A percentile compares a stretch with the other conserved stretches of the same genome.
phyloP scores from a whole-genome alignment of 441 rosid genomes.

The Eruca vesicaria region DNA sequence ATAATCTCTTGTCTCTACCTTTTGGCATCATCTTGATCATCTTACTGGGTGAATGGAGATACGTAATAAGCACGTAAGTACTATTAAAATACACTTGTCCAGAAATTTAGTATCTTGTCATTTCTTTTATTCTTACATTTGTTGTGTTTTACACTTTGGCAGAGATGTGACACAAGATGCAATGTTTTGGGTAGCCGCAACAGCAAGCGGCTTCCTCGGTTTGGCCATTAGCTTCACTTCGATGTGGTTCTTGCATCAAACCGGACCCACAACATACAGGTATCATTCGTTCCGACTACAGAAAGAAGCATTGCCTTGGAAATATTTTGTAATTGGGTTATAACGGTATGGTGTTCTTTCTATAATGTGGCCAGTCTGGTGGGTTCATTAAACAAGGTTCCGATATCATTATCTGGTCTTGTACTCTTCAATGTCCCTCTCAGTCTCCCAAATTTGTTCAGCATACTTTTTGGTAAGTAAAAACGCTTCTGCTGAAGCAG shows the following conservation, averaged over 20 bases:
- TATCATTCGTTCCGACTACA: slow-evolving; percentile 10
- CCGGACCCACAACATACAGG: slow-evolving; percentile 96
- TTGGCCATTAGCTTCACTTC: slow-evolving; percentile 94
- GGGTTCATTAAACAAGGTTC: slow-evolving; percentile 95
- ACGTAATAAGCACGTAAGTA: slow-evolving; percentile 64
- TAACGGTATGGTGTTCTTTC: background rate
- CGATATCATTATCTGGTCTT: slow-evolving; percentile 79
- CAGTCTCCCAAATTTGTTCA: slow-evolving; percentile 69
- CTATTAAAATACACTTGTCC: slow-evolving; percentile 4
- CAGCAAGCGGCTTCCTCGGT: slow-evolving; percentile 87
- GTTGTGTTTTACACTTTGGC: slow-evolving; percentile 24
- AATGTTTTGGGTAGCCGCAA: slow-evolving; percentile 84
- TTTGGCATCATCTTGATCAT: slow-evolving; percentile 65
- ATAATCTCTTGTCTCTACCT: slow-evolving; percentile 82
- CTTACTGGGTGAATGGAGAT: slow-evolving; percentile 72
- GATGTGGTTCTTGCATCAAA: slow-evolving; percentile 93
- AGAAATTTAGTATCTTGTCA: background rate
- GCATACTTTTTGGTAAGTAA: slow-evolving; percentile 79
- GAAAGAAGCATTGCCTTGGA: background rate
- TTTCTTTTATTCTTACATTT: background rate
- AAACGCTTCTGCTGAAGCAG: background rate
- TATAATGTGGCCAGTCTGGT: slow-evolving; percentile 59
- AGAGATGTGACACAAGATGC: slow-evolving; percentile 67
- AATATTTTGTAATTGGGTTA: background rate
- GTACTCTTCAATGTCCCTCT: slow-evolving; percentile 76